Base-by-base conservation (phyloP, 2,329 filamentous ascomycete genomes). In the Ambrosiella beaveri region DNA sequence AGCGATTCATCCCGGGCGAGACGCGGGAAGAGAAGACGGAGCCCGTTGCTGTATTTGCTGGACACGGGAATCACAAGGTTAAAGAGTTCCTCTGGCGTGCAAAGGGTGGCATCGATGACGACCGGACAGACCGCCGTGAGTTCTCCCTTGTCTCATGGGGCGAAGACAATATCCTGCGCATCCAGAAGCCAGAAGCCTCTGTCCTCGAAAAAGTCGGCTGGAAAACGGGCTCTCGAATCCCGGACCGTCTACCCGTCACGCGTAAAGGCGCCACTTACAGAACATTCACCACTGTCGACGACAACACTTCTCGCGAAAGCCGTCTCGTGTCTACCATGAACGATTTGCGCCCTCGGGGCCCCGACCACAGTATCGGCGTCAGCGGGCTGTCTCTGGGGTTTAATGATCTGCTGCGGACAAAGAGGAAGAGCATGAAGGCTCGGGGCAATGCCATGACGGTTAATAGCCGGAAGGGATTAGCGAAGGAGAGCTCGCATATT, bases 101-200 rank as follows among this genome's bases (percentile, higher is more conserved):
- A 53, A 81, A 90, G 58, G 90, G 90, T 41, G 71, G 71, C 13
- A 75, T 84, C 17, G 77, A 78, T 15, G 77, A 80, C 13, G 79
- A 88, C 57, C 77, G 79, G n/a, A 71, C 85, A 51, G 90, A 96
- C 65, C 75, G 89, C 62, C 81, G 91, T 64, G 90, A 96, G 56
- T 96, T 95, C 62, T 90, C 96, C 68, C 75, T 96, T 15, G 87
- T 96, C 0, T 90, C 90, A 0, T 96, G 90, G 90, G 89, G 89
- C 35, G 84, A 86, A 54, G 91, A 96, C 67, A 86, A 85, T 63
- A 80, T 89, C 65, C 74, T 96, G 37, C 83, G 86, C 54, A 74
- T 96, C 36, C 86, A 95, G 66, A 82, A 81, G 53, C 78, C 89
- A 17, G 78, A 87, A 45, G 71, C 80, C 0, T 73, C 81, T 35